These are phyloP conservation scores for Pseudonectria foliicola DNA, from an alignment of 2,329 filamentous ascomycete genomes.

Conservation along the genomic window DNA sequence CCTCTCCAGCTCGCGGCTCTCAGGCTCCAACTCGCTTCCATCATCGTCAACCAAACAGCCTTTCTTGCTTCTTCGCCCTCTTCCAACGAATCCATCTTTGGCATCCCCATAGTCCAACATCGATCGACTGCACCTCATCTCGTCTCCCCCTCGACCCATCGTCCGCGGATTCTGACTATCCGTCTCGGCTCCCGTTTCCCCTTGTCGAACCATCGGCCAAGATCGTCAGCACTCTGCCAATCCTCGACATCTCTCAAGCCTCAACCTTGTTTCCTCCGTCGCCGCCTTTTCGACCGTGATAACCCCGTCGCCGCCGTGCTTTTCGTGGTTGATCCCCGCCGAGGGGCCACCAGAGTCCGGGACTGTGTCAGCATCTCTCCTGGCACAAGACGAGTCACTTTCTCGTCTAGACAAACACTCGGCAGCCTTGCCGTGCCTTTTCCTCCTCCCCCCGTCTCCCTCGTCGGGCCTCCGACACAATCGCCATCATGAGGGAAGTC, in stretches of 20 bases:
- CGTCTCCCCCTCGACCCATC: conserved; percentile 4
- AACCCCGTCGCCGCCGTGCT: conserved; percentile 1
- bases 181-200: conserved; percentile 1
- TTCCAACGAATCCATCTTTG: neutral
- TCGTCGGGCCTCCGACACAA: conserved; percentile 10
- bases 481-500: conserved; percentile 87
- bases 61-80: too few relatives aligned
- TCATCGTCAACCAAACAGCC: too few relatives aligned
- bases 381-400: too few relatives aligned
- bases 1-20: too few relatives aligned
- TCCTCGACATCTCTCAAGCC: too few relatives aligned
- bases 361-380: conserved; percentile 1
- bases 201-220: conserved; percentile 3
- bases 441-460: conserved; percentile 7
- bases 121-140: neutral
- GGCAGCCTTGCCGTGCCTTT: neutral
- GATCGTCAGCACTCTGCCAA: neutral
- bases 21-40: too few relatives aligned
- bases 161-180: too few relatives aligned
- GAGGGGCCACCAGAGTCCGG: conserved; percentile 10
- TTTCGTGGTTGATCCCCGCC: conserved; percentile 7
- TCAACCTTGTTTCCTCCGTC: too few relatives aligned
- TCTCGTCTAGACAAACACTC: too few relatives aligned
- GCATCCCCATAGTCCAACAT: neutral
- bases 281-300: neutral